Percentiles rank a stretch among this genome's conserved stretches.
Conservation (phyloP, 2,329 filamentous ascomycete species). For the Trichoderma semiorbis region DNA sequence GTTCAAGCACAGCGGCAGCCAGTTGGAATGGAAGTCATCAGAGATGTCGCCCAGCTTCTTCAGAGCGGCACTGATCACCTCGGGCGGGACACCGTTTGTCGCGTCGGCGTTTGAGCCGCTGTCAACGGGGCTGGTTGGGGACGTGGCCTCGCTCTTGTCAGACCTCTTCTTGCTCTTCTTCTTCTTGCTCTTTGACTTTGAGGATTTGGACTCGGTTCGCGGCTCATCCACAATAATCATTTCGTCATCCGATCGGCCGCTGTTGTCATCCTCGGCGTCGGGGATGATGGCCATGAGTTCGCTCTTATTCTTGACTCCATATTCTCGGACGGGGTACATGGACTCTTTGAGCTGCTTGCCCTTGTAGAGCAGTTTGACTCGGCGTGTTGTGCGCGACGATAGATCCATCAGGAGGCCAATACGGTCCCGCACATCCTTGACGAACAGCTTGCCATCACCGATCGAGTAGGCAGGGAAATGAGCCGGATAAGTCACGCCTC, state of each 20-base stretch:
- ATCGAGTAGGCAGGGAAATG: constrained; percentile 75
- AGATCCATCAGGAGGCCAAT: constrained; percentile 64
- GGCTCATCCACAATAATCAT: constrained; percentile 47
- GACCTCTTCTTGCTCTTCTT: constrained; percentile 43
- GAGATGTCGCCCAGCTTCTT: constrained; percentile 65
- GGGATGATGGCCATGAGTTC: constrained; percentile 53
- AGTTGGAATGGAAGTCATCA: constrained; percentile 59
- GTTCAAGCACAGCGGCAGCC: constrained; percentile 61
- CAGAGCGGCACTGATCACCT: constrained; percentile 35
- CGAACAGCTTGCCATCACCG: constrained; percentile 66
- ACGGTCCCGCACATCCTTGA: constrained; percentile 65
- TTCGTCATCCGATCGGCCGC: constrained; percentile 38
- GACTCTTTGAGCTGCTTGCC: constrained; percentile 67
- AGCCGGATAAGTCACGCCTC: constrained; percentile 61
- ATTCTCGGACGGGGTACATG: constrained; percentile 53
- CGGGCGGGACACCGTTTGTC: constrained; percentile 25
- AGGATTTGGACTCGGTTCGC: constrained; percentile 33
- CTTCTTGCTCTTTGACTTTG: constrained; percentile 36
- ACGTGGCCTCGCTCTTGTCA: constrained; percentile 35
- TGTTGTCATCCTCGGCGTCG: constrained; percentile 36
- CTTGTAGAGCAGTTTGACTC: constrained; percentile 70
- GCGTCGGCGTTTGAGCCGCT: constrained; percentile 39
- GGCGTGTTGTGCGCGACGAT: constrained; percentile 46
- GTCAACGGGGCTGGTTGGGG: constrained; percentile 44
- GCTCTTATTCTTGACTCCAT: constrained; percentile 58